Evolutionary conservation across 352 stramenopile genomes (phyloP), one percentile per base, ranked within the genome.

Genomic region (Globisporangium spinosum): DNA sequence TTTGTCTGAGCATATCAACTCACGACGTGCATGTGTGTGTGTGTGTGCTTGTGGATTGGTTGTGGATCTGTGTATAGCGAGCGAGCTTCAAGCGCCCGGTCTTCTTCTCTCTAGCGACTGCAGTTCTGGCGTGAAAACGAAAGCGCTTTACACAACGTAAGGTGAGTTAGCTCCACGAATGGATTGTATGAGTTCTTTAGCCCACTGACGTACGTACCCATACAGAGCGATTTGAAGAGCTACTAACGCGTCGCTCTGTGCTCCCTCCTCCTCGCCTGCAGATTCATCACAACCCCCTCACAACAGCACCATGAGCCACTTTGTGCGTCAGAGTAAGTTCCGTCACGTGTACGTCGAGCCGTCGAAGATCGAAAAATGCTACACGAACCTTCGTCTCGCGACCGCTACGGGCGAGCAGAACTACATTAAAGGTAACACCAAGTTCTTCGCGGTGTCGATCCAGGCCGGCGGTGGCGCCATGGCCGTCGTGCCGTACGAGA

Each of bases 351-450:
- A 98, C 85, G 85, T 98, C 61, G 97, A 99, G 77, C 83, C 94
- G 63, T 96, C 97, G 67, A 99, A 98, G 85, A 76, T 96, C 73
- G 95, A 98, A 71, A 89, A 83, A 49, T 91, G 81, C 75, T 97
- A 96, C 80, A 94, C 87, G 57, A 96, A 96, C 71, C 74, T 99
- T 64, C 89, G 95, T 29, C 82, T 99, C 53, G 91, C 96, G 25
- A 99, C 97, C 43, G 93, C 97, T 35, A 99, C 97, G 59, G 98
- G 98, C 67, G 98, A 99, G 76, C 97, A 99, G 77, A 98, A 98
- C 72, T 99, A 99, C 85, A 99, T 99, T 82, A 99, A 99, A 81
- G 97, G 95, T 45, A 99, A 99, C 74, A 97, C 97, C 65, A 99
- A 99, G 87, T 99, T 99, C 81, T 99, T 99, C 77, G 97, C 97